Evolutionary conservation across 2,329 filamentous ascomycete species (phyloP), one percentile per base, ranked within the genome.

Genomic region (Penicillium sp.): DNA sequence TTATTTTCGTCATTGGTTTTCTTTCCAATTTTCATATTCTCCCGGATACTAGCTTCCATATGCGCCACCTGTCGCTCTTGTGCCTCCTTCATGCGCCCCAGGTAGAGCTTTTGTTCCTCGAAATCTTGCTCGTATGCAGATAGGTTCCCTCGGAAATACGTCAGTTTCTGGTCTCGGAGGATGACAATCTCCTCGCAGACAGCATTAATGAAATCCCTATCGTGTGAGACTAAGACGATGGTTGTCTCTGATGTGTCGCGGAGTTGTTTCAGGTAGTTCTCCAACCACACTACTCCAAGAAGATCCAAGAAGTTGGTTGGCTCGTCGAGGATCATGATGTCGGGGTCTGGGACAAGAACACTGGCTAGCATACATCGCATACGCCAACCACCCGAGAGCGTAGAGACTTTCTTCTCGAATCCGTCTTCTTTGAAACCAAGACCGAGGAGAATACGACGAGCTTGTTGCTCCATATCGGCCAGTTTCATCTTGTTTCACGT

Each of bases 281-380:
- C 88, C 1, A 96, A 80, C 90, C 91, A 95, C 56, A 96, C 85
- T 57, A 96, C 92, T 1, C 89, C 90, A 0, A 92, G 81, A 0
- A 95, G 79, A 68, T 95, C 91, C 1, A 95, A 82, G 69, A 91
- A 95, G 69, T 95, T 95, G 35, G 91, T 95, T 0, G 91, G 91
- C 70, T 95, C 91, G 71, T 95, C 91, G 2, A 95, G 84, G 50
- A 95, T 87, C 57, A 95, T 80, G 2, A 95, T 85, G 63, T 95
- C 90, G 0, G 87, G 84, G 8, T 88, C 84, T 61, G 92, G 88
- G 1, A 91, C 83, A 4, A 95, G 79, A 0, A 86, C 84, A 3
- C 74, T 79, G 2, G 88, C 87, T 0, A 91, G 79, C 57, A 86
- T 80, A 29, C 84, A 85, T 10, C 89, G 83, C 85, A 90, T 91